Evolutionary conservation across 371 early-diverging fungal species (phyloP).

Genomic region (Chytridium lagenaria): DNA sequence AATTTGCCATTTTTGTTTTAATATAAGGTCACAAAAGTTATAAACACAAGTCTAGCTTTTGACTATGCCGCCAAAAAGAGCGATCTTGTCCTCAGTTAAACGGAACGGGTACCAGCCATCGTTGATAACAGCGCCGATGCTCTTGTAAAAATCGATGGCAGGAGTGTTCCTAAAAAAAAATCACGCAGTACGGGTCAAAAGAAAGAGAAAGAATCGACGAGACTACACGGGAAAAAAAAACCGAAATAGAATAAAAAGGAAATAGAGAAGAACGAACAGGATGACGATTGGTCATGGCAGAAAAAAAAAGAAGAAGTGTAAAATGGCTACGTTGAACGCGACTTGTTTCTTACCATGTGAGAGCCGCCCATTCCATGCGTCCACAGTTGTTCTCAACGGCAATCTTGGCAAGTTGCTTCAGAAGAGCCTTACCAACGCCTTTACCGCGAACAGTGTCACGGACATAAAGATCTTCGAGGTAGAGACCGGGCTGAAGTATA

Average conservation of each 20-base stretch:
- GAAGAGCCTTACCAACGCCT: constrained; percentile 73
- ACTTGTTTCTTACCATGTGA: constrained; percentile 64
- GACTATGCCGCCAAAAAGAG: too few species aligned
- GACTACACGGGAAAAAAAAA: not conserved
- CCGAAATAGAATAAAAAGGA: too few species aligned
- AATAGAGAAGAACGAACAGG: too few species aligned
- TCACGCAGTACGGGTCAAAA: not conserved
- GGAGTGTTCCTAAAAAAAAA: constrained; percentile 46
- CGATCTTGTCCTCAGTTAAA: constrained; percentile 39
- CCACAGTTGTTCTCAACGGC: constrained; percentile 72
- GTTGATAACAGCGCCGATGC: constrained; percentile 44
- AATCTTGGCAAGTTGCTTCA: constrained; percentile 70
- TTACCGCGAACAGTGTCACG: constrained; percentile 66
- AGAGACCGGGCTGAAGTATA: constrained; percentile 69
- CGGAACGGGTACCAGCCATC: constrained; percentile 51
- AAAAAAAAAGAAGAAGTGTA: too few species aligned
- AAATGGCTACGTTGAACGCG: too few species aligned
- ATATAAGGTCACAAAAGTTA: too few species aligned
- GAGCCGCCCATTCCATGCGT: constrained; percentile 80
- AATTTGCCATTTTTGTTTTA: too few species aligned
- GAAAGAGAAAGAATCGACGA: not conserved
- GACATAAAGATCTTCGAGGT: constrained; percentile 85
- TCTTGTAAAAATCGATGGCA: constrained; percentile 54
- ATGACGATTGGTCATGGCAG: too few species aligned
- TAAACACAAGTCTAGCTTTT: too few species aligned